Base-by-base conservation (phyloP, 208 protist genomes). In the Acanthamoeba lenticulata region DNA sequence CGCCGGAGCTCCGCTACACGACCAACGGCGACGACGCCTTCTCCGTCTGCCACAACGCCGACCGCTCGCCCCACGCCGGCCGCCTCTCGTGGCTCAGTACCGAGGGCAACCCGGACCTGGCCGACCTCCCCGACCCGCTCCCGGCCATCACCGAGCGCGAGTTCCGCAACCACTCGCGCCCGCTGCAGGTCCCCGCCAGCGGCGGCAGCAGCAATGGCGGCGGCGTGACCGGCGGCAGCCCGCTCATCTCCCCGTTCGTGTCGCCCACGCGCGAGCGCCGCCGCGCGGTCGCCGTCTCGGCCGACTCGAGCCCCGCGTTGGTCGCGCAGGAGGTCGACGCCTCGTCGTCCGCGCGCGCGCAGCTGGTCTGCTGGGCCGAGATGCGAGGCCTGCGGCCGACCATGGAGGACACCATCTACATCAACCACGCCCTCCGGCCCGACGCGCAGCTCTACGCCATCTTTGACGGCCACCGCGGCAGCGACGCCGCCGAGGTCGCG, bases 401-500 rank as follows among this genome's bases (percentile, higher is more conserved):
- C 21, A 93, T 93, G 89, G 89, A 93, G 49, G 89, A 93, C 89
- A 93, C 89, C 19, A 36, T 93, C n/a, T 93, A 83, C 45, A 27
- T 93, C 65, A 74, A 93, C 40, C 40, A 81, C 13, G 44, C 38
- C n/a, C 49, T 83, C 15, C 55, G 55, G 13, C 62, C 62, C 89
- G 49, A 93, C 32, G 36, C 40, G 15, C 65, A 93, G 42, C 42
- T 93, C 15, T 93, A 62, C 34, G 89, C 89, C 29, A 81, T 93
- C 29, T 93, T 93, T 24, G 89, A 93, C 24, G 89, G 89, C 3
- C 89, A 93, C 40, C 42, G 89, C 91, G 89, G 62, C 34, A 93
- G 89, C 62, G 65, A 93, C 13, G 89, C 89, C 32, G 89, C 89
- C 3, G 89, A 93, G 32, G 21, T 93, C 27, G 89, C 89, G 42